Evolutionary conservation across 139 green algal species (phyloP).

Genomic region (Limnomonas spitsbergensis): DNA sequence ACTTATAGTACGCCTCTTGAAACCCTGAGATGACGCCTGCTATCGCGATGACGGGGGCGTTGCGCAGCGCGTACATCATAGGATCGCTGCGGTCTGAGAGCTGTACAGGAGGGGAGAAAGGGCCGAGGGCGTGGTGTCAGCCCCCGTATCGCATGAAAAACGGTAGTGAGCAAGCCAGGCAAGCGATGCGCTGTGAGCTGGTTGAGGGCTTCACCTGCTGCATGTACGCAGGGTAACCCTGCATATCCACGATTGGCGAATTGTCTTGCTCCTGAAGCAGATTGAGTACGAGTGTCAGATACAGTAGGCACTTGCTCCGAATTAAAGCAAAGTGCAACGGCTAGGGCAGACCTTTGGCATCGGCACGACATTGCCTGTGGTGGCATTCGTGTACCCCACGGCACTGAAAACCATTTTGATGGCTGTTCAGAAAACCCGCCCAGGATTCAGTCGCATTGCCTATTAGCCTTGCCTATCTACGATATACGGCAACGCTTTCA

Average conservation of each 20-base stretch:
- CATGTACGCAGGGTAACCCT: constrained; percentile 5
- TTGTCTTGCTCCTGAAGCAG: constrained; percentile 14
- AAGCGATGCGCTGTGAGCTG: background rate
- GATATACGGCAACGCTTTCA: too few relatives aligned
- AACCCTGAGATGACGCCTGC: constrained; percentile 28
- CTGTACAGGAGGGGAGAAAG: too few relatives aligned
- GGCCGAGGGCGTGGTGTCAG: too few relatives aligned
- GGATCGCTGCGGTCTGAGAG: constrained; percentile 32
- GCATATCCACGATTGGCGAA: constrained; percentile 10
- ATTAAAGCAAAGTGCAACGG: too few relatives aligned
- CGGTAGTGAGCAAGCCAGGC: background rate
- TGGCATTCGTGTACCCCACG: constrained; percentile 12
- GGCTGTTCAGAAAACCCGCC: too few relatives aligned
- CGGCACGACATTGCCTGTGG: background rate
- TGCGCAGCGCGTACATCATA: constrained; percentile 27
- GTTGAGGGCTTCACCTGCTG: background rate
- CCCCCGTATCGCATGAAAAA: too few relatives aligned
- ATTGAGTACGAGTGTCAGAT: too few relatives aligned
- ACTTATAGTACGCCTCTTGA: constrained; percentile 39
- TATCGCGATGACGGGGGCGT: constrained; percentile 31
- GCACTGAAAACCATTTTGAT: constrained; percentile 16
- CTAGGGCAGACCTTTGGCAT: background rate
- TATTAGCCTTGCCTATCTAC: too few relatives aligned
- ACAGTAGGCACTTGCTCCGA: too few relatives aligned
- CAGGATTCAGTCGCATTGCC: too few relatives aligned